Evolutionary conservation across 176 grass and related monocot genomes (phyloP).

Genomic region (Elaeis guineensis): DNA sequence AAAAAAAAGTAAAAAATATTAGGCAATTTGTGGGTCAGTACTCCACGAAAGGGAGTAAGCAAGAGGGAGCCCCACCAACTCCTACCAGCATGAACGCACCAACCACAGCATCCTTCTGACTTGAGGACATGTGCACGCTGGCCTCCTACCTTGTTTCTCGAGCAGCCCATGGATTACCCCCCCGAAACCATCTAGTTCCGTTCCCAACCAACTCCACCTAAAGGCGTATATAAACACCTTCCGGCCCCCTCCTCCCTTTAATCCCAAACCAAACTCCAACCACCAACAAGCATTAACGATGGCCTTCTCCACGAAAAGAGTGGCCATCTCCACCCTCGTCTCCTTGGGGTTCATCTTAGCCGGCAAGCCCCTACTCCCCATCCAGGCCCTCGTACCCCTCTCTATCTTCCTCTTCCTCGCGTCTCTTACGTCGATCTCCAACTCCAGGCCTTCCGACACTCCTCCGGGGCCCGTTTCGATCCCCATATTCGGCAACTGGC

Average conservation of each 20-base stretch:
- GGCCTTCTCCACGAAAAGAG: neutral
- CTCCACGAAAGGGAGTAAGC: neutral
- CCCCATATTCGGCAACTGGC: constrained; percentile 12
- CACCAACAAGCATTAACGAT: neutral
- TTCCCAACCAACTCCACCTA: neutral
- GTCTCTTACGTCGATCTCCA: neutral
- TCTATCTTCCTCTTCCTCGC: neutral
- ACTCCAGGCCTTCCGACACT: neutral
- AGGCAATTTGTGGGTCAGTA: no score
- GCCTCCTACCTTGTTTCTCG: neutral
- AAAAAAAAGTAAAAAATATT: no score
- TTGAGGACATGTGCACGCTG: no score
- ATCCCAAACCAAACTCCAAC: neutral
- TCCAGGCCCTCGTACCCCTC: neutral
- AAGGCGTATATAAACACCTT: neutral
- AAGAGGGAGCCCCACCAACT: neutral
- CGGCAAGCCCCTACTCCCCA: neutral
- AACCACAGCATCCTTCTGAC: neutral
- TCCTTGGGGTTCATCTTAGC: neutral
- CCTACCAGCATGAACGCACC: neutral
- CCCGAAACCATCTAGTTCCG: neutral
- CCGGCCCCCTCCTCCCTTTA: neutral
- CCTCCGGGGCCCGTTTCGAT: constrained; percentile 6
- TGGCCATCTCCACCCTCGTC: neutral
- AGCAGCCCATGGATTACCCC: neutral